These are phyloP conservation scores for Candida labiduridarum DNA, from an alignment of 1,139 yeast species.

Conservation along the genomic window DNA sequence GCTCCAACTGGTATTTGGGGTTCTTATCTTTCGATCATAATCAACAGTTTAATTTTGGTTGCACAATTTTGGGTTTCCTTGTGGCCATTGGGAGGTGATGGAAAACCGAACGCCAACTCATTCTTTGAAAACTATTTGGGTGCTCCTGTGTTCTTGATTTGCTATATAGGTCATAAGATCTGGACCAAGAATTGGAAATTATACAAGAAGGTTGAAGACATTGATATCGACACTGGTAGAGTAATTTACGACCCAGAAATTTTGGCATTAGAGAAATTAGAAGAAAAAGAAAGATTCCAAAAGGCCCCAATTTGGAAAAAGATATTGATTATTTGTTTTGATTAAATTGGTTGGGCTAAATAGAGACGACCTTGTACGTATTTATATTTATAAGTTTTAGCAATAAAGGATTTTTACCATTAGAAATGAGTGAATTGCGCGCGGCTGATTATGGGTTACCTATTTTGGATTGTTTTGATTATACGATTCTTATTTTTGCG, in stretches of 20 bases:
- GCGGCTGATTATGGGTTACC: too few species aligned
- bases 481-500: too few species aligned
- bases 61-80: slow-evolving; percentile 46
- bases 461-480: too few species aligned
- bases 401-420: too few species aligned
- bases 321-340: slow-evolving; percentile 27
- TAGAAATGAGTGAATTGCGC: too few species aligned
- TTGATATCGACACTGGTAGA: slow-evolving; percentile 46
- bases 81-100: slow-evolving; percentile 36
- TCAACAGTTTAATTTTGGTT: slow-evolving; percentile 25
- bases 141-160: slow-evolving; percentile 30
- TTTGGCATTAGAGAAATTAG: slow-evolving; percentile 39
- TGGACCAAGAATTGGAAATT: slow-evolving; percentile 27
- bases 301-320: slow-evolving; percentile 28
- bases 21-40: slow-evolving; percentile 22
- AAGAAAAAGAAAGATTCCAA: slow-evolving; percentile 26
- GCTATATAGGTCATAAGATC: slow-evolving; percentile 36
- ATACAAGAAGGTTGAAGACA: slow-evolving; percentile 34
- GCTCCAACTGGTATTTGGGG: slow-evolving; percentile 32
- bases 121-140: slow-evolving; percentile 41
- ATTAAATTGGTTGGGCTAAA: slow-evolving; percentile 3
- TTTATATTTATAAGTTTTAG: too few species aligned
- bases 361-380: too few species aligned
- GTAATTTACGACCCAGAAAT: slow-evolving; percentile 42
- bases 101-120: slow-evolving; percentile 29